phyloP scores from a whole-genome alignment of 176 grass and related monocot genomes.

The Eleusine coracana region DNA sequence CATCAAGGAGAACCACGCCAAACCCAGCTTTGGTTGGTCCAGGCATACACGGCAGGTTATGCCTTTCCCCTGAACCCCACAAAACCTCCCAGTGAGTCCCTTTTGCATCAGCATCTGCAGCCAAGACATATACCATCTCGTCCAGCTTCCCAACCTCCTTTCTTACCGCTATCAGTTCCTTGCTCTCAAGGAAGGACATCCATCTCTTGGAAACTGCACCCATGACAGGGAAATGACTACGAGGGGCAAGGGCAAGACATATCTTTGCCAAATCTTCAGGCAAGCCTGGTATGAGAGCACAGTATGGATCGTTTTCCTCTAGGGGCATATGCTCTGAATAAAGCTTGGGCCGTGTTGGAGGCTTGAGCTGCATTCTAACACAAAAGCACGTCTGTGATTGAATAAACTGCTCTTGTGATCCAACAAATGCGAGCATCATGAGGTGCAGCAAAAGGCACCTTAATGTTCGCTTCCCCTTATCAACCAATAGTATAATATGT shows the following conservation, averaged over 20 bases:
- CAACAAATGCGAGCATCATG: slow-evolving; percentile 50
- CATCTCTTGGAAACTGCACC: slow-evolving; percentile 86
- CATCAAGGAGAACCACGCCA: slow-evolving; percentile 77
- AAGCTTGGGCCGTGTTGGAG: slow-evolving; percentile 53
- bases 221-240: slow-evolving; percentile 62
- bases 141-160: slow-evolving; percentile 72
- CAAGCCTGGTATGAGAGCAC: slow-evolving; percentile 80
- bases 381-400: slow-evolving; percentile 38
- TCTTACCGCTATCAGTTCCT: slow-evolving; percentile 74
- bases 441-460: slow-evolving; percentile 44
- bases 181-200: slow-evolving; percentile 83
- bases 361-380: slow-evolving; percentile 40
- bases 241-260: slow-evolving; percentile 77
- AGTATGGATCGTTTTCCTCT: slow-evolving; percentile 35
- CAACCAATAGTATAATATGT: slow-evolving; percentile 34
- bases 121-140: slow-evolving; percentile 78
- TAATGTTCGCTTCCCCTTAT: slow-evolving; percentile 31
- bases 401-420: slow-evolving; percentile 31
- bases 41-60: slow-evolving; percentile 73
- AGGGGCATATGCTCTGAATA: slow-evolving; percentile 27
- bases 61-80: slow-evolving; percentile 47
- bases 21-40: slow-evolving; percentile 67
- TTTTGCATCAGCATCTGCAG: slow-evolving; percentile 50
- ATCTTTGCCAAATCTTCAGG: slow-evolving; percentile 88
- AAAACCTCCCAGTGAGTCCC: slow-evolving; percentile 75